Conservation (phyloP, 495 filamentous ascomycete species). For the Tuber melanosporum region DNA sequence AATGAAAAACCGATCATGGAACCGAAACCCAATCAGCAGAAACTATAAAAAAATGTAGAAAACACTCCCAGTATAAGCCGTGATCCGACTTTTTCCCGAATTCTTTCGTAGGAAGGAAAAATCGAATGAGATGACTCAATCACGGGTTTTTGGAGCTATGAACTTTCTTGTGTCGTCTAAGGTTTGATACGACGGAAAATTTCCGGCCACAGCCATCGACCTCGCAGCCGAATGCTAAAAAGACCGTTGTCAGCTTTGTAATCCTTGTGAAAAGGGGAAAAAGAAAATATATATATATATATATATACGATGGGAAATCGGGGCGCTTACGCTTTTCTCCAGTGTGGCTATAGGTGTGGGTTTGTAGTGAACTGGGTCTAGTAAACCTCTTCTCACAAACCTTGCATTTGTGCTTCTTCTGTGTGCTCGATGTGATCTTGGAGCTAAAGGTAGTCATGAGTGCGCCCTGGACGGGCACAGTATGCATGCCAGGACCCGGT, state of each 20-base stretch:
- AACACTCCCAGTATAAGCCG: conserved; percentile 24
- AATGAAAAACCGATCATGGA: conserved; percentile 17
- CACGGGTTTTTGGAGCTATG: conserved; percentile 68
- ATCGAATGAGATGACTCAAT: conserved; percentile 24
- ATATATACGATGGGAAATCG: conserved; percentile 3
- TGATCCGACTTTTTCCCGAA: conserved; percentile 8
- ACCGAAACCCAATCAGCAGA: conserved; percentile 29
- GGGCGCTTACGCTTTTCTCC: conserved; percentile 92
- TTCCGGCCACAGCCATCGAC: conserved; percentile 92
- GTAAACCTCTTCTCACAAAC: conserved; percentile 99
- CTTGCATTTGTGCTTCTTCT: conserved; percentile 99
- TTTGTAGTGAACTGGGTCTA: conserved; percentile 89
- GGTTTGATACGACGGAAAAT: conserved; percentile 96
- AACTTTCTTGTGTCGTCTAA: conserved; percentile 91
- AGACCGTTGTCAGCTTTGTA: conserved; percentile 17
- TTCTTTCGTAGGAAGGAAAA: conserved; percentile 18
- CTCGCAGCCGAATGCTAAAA: conserved; percentile 80
- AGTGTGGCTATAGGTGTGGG: conserved; percentile 98
- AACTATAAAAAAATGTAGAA: conserved; percentile 35
- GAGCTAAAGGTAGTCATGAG: conserved; percentile 99
- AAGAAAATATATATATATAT: not conserved
- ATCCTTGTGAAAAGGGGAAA: not conserved
- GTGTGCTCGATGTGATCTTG: conserved; percentile 88
- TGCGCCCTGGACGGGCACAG: conserved; percentile 67
- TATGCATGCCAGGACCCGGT: conserved; percentile 68